Percentiles rank a stretch among this genome's conserved stretches.
Conservation (phyloP, 2,329 filamentous ascomycete genomes). For the Alternaria tenuissima region DNA sequence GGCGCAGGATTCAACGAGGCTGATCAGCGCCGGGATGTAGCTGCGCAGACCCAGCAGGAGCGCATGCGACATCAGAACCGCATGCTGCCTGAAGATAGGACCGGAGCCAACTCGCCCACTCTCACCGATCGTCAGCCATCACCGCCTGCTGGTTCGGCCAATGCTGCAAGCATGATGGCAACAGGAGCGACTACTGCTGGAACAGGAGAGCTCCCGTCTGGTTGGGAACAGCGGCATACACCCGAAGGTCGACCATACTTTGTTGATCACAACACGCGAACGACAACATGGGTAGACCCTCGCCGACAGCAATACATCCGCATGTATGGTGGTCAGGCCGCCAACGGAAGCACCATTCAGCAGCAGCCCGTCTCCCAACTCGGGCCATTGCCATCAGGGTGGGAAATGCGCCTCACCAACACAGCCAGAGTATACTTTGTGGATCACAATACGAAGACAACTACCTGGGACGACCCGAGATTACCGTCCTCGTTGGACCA, state of each 20-base stretch:
- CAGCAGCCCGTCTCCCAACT: constrained; percentile 98
- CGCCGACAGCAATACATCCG: constrained; percentile 97
- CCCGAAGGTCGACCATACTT: constrained; percentile 96
- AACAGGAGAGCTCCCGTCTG: constrained; percentile 90
- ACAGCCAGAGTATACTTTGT: constrained; percentile 98
- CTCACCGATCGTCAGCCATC: constrained; percentile 63
- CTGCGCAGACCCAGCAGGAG: constrained; percentile 92
- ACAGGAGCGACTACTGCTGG: constrained; percentile 94
- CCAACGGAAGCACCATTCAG: constrained; percentile 81
- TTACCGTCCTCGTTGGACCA: constrained; percentile 95
- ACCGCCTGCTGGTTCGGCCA: constrained; percentile 54
- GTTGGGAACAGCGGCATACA: constrained; percentile 96
- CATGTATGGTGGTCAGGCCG: constrained; percentile 92
- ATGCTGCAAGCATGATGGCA: constrained; percentile 85
- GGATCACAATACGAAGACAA: constrained; percentile 99
- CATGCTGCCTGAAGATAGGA: constrained; percentile 93
- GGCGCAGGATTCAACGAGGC: constrained; percentile 78
- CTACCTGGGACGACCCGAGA: constrained; percentile 97
- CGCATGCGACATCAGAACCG: constrained; percentile 93
- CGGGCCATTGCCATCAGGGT: constrained; percentile 92
- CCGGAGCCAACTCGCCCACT: constrained; percentile 89
- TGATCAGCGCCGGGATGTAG: constrained; percentile 79
- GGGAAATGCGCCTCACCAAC: constrained; percentile 99
- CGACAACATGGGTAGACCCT: constrained; percentile 98
- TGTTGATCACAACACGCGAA: constrained; percentile 97